Conservation (phyloP, 768 basidiomycete genomes). For the Lactarius hengduanensis region DNA sequence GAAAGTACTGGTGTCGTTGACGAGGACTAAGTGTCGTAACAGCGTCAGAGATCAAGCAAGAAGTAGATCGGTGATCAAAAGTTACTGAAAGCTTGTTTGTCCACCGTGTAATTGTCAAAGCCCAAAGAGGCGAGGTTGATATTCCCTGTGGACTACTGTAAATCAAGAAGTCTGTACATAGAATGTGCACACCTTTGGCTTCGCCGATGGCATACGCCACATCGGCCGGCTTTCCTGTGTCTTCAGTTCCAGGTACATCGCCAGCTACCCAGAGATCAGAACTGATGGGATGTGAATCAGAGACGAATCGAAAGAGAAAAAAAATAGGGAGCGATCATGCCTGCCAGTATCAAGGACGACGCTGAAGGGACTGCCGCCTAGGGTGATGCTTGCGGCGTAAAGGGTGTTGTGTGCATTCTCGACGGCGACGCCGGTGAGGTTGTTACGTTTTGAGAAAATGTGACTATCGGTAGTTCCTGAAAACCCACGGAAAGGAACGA, state of each 20-base stretch:
- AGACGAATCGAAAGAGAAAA: neutral
- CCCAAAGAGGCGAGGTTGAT: constrained; percentile 51
- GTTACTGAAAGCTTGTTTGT: constrained; percentile 67
- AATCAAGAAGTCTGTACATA: neutral
- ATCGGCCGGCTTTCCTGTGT: constrained; percentile 55
- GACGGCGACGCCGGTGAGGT: constrained; percentile 41
- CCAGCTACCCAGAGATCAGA: constrained; percentile 74
- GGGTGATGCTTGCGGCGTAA: constrained; percentile 69
- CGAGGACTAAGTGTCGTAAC: constrained; percentile 48
- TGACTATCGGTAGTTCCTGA: neutral
- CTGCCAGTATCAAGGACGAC: constrained; percentile 80
- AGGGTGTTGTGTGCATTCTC: constrained; percentile 68
- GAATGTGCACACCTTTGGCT: constrained; percentile 49
- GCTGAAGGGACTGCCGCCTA: constrained; percentile 55
- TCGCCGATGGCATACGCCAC: constrained; percentile 69
- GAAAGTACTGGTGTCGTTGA: constrained; percentile 61
- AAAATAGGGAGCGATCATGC: constrained; percentile 37
- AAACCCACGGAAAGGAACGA: constrained; percentile 15
- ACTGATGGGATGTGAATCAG: constrained; percentile 38
- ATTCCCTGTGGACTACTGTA: constrained; percentile 42
- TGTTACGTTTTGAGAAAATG: constrained; percentile 9
- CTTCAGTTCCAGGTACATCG: constrained; percentile 47
- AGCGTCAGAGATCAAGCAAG: neutral
- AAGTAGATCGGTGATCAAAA: constrained; percentile 19
- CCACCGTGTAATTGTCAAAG: constrained; percentile 57